Conservation (phyloP, 176 grass and related monocot genomes). For the Dactylis glomerata region DNA sequence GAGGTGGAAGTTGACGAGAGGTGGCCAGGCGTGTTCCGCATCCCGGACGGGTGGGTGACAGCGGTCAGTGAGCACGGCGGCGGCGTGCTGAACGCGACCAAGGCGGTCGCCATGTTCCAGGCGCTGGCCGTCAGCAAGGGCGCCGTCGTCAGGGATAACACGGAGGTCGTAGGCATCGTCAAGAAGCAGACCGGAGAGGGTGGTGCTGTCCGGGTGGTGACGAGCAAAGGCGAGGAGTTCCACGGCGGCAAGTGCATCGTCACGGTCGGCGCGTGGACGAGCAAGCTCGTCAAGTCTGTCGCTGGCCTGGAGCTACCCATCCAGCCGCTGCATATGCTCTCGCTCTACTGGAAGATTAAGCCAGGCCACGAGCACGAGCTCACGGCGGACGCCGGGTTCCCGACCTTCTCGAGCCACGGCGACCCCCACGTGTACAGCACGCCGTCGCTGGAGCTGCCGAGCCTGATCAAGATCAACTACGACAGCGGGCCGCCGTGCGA, state of each 20-base stretch:
- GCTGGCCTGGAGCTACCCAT: not conserved
- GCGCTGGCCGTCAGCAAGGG: not conserved
- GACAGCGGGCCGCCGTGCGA: slow-evolving; percentile 62
- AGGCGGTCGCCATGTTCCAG: not conserved
- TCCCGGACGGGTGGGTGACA: not conserved
- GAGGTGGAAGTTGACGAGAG: not conserved
- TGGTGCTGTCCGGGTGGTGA: not conserved
- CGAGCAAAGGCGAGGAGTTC: not conserved
- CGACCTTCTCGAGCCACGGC: slow-evolving; percentile 71
- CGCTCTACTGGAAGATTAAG: slow-evolving; percentile 61
- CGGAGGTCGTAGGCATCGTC: not conserved
- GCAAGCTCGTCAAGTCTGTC: not conserved
- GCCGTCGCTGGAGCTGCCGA: slow-evolving; percentile 64
- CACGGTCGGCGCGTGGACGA: not conserved
- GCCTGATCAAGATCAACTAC: slow-evolving; percentile 77
- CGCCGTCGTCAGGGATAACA: not conserved
- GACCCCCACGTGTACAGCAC: slow-evolving; percentile 61
- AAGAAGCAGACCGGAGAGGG: not conserved
- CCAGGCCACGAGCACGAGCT: slow-evolving; percentile 32
- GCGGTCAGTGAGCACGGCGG: not conserved
- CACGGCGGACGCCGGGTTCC: slow-evolving; percentile 42
- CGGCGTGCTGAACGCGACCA: not conserved
- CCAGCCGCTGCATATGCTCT: not conserved
- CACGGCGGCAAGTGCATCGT: not conserved
- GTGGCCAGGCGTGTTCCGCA: not conserved